Base-by-base conservation (phyloP, 2,329 filamentous ascomycete genomes). In the Pseudocercospora cruenta region DNA sequence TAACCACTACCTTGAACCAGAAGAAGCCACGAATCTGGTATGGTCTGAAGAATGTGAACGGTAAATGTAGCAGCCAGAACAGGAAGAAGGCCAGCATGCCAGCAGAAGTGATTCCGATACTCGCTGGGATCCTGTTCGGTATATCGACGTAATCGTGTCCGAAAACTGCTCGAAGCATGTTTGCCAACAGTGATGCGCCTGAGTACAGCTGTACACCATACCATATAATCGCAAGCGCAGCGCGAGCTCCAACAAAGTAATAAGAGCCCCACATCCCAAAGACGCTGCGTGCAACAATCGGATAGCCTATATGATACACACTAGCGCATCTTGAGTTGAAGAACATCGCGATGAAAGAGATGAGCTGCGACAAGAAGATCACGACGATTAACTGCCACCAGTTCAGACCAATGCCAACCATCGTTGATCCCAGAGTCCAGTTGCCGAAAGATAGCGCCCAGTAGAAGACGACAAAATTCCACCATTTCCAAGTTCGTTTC, bases 21-120 rank as follows among this genome's bases (percentile, higher is more conserved):
- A 83, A 84, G 73, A 83, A 81, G 59, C 73, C 74, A n/a, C 76
- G 71, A 19, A 83, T 70, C 69, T 83, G 80, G 68, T 83, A 81
- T 10, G 82, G 81, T 14, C 81, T 76, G 65, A 82, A 78, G 45
- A 79, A 75, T 21, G 77, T 78, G 68, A 83, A 81, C 3, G 74
- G 74, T 21, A 76, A 64, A 31, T 74, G 70, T 7, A 74, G 65
- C 22, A 74, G 63, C 74, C 74, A 76, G 67, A 74, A 75, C 19
- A 76, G 58, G 70, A 76, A 72, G 67, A 78, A 79, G 14, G 75
- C 73, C 60, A 78, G 54, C 6, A 79, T 71, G 31, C 76, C 72
- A 43, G 75, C 77, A 1, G 72, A 75, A 10, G 76, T 78, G 26
- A 79, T 72, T 21, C 74, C 74, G 21, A 75, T 72, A 58, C 67